Base-by-base conservation (phyloP, 2,329 filamentous ascomycete species). In the Sarocladium oryzae region DNA sequence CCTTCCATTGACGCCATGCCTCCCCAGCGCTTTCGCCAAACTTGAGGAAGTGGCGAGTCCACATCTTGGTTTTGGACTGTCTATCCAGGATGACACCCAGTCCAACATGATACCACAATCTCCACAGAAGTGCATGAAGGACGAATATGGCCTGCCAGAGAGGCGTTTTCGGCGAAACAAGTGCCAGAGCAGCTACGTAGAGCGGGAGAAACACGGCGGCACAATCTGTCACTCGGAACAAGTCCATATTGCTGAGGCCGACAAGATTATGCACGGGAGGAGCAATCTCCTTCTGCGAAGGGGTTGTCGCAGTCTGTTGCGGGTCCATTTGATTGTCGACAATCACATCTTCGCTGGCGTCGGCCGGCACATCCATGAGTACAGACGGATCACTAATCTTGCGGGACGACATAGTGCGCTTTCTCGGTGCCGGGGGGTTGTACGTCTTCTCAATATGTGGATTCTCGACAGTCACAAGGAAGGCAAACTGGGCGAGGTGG, bases 371-470 rank as follows among this genome's bases (percentile, higher is more conserved):
- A 48, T 64, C 66, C 52, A 62, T 38, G 43, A 59, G 54, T 48
- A 63, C 52, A 16, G 55, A 56, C 35, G 60, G 49, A 53, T 66
- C 63, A 60, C 62, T 61, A 20, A 37, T 36, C 56, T 62, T 62
- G 50, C 55, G 59, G 38, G 58, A 62, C n/a, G 65, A 66, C 7
- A 66, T 60, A 45, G 67, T 69, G 57, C 72, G 75, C 66, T 77
- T 78, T 68, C 83, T 87, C 54, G 90, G 88, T 38, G 88, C 80
- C 49, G 91, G 91, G 30, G 90, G 83, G 64, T 96, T 96, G 75
- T 99, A 99, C 3, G 85, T 96, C 74, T 95, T 95, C 63, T 97
- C 90, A 70, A 99, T 99, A 64, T 99, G 93, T 50, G 93, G 93
- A 63, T 95, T 96, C 72, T 99, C 93, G 56, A 99, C 89, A 54